Evolutionary conservation across 192 early-diverging fungal species (phyloP).

Genomic region (Allomyces javanicus): DNA sequence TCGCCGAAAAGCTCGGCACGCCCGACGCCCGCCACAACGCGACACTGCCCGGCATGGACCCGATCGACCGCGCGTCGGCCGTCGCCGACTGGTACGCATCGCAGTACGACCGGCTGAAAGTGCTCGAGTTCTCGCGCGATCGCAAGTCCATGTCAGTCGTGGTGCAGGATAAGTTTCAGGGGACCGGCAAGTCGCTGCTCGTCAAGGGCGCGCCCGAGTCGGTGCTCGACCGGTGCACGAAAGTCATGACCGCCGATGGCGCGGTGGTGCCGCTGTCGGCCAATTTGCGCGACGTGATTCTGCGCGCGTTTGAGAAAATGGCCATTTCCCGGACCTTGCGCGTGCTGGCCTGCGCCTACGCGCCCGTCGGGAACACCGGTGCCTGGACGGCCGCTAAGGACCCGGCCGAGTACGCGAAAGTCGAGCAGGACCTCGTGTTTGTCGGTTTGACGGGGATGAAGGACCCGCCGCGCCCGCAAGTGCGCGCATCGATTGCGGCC

Average conservation of each 20-base stretch:
- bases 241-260: constrained; percentile 11
- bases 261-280: constrained; percentile 42
- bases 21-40: constrained; percentile 46
- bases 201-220: constrained; percentile 94
- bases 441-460: constrained; percentile 89
- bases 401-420: constrained; percentile 37
- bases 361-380: constrained; percentile 41
- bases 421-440: constrained; percentile 79
- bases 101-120: constrained; percentile 34
- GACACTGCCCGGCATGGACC: constrained; percentile 21
- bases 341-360: constrained; percentile 73
- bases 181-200: constrained; percentile 24
- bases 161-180: constrained; percentile 13
- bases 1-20: constrained; percentile 85
- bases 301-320: constrained; percentile 47
- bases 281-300: constrained; percentile 33
- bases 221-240: constrained; percentile 69
- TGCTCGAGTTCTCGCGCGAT: constrained; percentile 88
- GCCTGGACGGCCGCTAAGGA: constrained; percentile 27
- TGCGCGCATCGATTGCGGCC: constrained; percentile 54
- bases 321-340: constrained; percentile 61
- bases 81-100: constrained; percentile 52
- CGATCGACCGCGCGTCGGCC: constrained; percentile 36
- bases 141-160: constrained; percentile 97
- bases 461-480: constrained; percentile 92